Base-by-base conservation (phyloP, 108 stramenopile genomes). In the Skeletonema grethae region DNA sequence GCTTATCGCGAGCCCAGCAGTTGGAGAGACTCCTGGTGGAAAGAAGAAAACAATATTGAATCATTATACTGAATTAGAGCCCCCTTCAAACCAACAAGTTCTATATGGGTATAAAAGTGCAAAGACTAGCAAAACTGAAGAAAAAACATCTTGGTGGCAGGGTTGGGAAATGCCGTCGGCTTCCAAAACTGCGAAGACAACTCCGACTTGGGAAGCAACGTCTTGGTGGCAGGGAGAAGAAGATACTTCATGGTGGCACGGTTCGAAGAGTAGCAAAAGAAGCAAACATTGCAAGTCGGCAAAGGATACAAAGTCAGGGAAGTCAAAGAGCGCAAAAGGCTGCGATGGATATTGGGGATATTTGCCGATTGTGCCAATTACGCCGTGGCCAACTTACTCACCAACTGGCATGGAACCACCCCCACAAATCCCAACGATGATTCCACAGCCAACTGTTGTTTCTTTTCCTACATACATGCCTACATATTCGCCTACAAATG, bases 31-130 rank as follows among this genome's bases (percentile, higher is more conserved):
- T 30, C 41, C 72, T 25, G 6, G 24, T 0, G 73, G 64, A 28
- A 64, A 63, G 22, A 74, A 74, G 67, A 68, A 55, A 39, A 67
- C 75, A 55, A 45, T 69, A 18, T 7, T 64, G 16, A 2, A 64
- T 45, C 63, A 64, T 64, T 39, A 41, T 12, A 48, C 63, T 5
- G 50, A 53, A 53, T 22, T 53, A 53, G 46, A 48, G 16, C 6
- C 46, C 13, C n/a, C 1, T 1, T 7, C 18, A 0, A 3, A 3
- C n/a, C 18, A 22, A 7, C 15, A 22, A 22, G 18, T 22, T 53
- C 22, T 22, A 24, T 53, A 4, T 53, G 22, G 50, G 50, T 53
- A 22, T 20, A 5, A 20, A 53, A 5, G 50, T 9, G 18, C 16
- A 2, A 22, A 22, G 22, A 8, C 20, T 5, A 53, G 50, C 22